phyloP scores from a whole-genome alignment of 441 rosid species.

The Arabidopsis lyrata region DNA sequence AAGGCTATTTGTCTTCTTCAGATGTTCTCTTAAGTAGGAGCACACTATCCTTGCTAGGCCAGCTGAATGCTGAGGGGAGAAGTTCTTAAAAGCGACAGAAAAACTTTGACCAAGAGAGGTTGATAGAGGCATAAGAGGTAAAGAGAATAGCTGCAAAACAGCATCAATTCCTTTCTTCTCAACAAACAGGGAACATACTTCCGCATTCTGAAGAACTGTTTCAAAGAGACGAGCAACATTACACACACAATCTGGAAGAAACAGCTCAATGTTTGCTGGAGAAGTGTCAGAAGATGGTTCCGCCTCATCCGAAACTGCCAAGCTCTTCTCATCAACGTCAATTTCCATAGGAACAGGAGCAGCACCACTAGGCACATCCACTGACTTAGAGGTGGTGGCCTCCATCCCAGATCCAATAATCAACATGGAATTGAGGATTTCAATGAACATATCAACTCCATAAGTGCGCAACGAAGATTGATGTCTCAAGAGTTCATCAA shows the following conservation, averaged over 20 bases:
- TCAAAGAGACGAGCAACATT: slow-evolving; percentile 94
- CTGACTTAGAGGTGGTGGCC: slow-evolving; percentile 53
- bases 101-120: slow-evolving; percentile 83
- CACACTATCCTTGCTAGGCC: slow-evolving; percentile 86
- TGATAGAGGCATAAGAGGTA: slow-evolving; percentile 89
- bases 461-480: slow-evolving; percentile 84
- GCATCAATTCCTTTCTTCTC: slow-evolving; percentile 96
- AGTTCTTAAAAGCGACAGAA: slow-evolving; percentile 88
- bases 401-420: slow-evolving; percentile 79
- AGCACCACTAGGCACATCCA: slow-evolving; percentile 54
- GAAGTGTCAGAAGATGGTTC: slow-evolving; percentile 71
- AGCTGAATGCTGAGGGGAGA: slow-evolving; percentile 91
- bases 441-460: slow-evolving; percentile 95
- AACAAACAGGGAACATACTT: slow-evolving; percentile 89
- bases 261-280: slow-evolving; percentile 61
- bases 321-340: slow-evolving; percentile 74
- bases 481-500: slow-evolving; percentile 97
- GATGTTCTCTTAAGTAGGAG: slow-evolving; percentile 76
- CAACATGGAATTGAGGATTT: slow-evolving; percentile 70
- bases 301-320: slow-evolving; percentile 59
- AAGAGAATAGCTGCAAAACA: slow-evolving; percentile 73
- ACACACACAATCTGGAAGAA: slow-evolving; percentile 86
- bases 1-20: slow-evolving; percentile 66
- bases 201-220: slow-evolving; percentile 97
- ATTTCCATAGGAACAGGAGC: slow-evolving; percentile 94